Percentiles rank a stretch among this genome's conserved stretches.
These are phyloP conservation scores for Lodderomyces margitis DNA, from an alignment of 1,139 yeast species.

Conservation along the genomic window DNA sequence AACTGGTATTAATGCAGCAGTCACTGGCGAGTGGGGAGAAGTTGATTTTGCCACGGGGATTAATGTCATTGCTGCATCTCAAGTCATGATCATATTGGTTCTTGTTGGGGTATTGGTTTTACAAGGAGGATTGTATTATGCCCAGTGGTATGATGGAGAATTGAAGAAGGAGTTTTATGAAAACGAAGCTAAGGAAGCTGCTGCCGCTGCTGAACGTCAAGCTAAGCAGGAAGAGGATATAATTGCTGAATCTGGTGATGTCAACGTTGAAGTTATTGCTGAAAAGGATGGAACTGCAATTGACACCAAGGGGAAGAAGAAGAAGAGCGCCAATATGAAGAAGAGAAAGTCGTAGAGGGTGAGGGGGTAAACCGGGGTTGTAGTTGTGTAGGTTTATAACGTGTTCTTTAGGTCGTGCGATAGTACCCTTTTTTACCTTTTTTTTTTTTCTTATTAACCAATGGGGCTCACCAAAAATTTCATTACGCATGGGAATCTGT, in stretches of 20 bases:
- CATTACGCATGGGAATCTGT: constrained; percentile 7
- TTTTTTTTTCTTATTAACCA: constrained; percentile 10
- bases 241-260: constrained; percentile 12
- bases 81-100: constrained; percentile 69
- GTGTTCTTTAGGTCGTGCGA: constrained; percentile 2
- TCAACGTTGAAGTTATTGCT: constrained; percentile 13
- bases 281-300: constrained; percentile 15
- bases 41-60: constrained; percentile 83
- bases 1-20: constrained; percentile 72
- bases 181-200: constrained; percentile 37
- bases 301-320: constrained; percentile 18
- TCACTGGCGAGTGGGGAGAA: constrained; percentile 86
- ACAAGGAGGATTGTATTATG: constrained; percentile 89
- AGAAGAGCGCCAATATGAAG: constrained; percentile 18
- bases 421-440: constrained; percentile 1
- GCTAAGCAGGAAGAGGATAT: constrained; percentile 20
- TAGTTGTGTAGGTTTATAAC: background rate
- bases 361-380: background rate
- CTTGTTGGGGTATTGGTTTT: constrained; percentile 75
- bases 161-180: constrained; percentile 51
- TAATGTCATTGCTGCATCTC: constrained; percentile 89
- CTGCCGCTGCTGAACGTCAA: constrained; percentile 19
- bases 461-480: constrained; percentile 13
- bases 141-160: constrained; percentile 68
- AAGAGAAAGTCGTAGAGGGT: constrained; percentile 15